Evolutionary conservation across 768 basidiomycete genomes (phyloP).

Genomic region (Lyophyllum shimeji): DNA sequence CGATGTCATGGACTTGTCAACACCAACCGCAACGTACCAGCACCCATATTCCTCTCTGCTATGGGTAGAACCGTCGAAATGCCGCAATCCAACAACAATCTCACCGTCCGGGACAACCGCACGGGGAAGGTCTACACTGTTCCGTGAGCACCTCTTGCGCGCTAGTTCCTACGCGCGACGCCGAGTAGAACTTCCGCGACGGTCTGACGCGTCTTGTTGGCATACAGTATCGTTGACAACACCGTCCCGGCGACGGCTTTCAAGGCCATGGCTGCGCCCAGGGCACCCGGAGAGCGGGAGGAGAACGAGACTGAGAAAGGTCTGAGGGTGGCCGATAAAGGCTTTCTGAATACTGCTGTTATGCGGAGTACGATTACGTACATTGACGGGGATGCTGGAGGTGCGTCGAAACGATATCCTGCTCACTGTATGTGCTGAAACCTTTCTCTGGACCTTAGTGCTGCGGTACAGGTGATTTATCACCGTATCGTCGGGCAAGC

Average conservation of each 20-base stretch:
- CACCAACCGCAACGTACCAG: neutral
- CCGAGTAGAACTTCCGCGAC: neutral
- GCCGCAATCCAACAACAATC: constrained; percentile 27
- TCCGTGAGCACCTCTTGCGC: constrained; percentile 49
- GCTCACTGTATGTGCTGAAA: neutral
- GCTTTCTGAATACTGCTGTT: constrained; percentile 83
- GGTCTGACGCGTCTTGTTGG: neutral
- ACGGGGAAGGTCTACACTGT: constrained; percentile 77
- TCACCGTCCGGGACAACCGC: constrained; percentile 81
- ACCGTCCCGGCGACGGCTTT: constrained; percentile 79
- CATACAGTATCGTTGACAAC: constrained; percentile 72
- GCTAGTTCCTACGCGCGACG: neutral
- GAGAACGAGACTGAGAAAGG: constrained; percentile 87
- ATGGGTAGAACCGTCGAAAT: constrained; percentile 19
- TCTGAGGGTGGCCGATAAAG: constrained; percentile 74
- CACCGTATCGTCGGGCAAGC: neutral
- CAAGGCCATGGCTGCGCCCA: constrained; percentile 67
- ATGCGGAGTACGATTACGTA: constrained; percentile 82
- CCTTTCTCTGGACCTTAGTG: constrained; percentile 33
- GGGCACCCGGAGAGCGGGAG: constrained; percentile 57
- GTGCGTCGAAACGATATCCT: constrained; percentile 32
- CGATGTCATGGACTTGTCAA: neutral
- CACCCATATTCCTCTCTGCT: neutral
- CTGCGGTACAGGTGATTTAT: constrained; percentile 66
- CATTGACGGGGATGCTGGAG: constrained; percentile 87